Percentiles rank a stretch among this genome's conserved stretches.
Evolutionary conservation across 352 stramenopile species (phyloP).

Genomic region (Phytopythium cucurbitacearum): DNA sequence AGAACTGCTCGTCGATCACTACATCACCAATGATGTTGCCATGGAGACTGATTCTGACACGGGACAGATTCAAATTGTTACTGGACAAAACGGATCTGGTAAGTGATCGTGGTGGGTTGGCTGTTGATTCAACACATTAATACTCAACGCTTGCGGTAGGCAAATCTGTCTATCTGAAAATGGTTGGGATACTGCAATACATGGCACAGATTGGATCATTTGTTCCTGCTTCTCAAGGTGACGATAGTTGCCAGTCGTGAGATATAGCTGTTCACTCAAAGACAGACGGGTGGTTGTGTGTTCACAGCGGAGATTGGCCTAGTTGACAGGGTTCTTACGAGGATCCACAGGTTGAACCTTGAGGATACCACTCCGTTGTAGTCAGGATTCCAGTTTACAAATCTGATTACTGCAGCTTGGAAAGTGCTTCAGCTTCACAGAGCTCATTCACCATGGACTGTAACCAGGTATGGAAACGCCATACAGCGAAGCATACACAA

Average conservation of each 20-base stretch:
- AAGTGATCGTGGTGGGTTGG: background rate
- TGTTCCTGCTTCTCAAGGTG: slow-evolving; percentile 69
- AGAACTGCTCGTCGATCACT: slow-evolving; percentile 78
- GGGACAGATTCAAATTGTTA: slow-evolving; percentile 62
- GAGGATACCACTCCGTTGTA: background rate
- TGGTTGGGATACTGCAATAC: slow-evolving; percentile 79
- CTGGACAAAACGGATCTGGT: slow-evolving; percentile 86
- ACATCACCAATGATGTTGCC: slow-evolving; percentile 76
- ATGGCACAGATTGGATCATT: slow-evolving; percentile 85
- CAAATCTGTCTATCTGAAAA: slow-evolving; percentile 87
- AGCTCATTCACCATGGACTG: slow-evolving; percentile 89
- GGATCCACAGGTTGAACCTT: slow-evolving; percentile 65
- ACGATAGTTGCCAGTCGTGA: background rate
- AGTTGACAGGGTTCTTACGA: slow-evolving; percentile 72
- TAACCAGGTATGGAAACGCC: slow-evolving; percentile 49
- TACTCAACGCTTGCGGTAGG: slow-evolving; percentile 25
- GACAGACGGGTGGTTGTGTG: background rate
- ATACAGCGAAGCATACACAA: background rate
- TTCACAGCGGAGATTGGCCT: slow-evolving; percentile 62
- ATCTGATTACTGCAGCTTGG: slow-evolving; percentile 39
- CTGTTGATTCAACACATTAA: background rate
- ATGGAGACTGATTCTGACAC: slow-evolving; percentile 22
- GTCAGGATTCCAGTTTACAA: slow-evolving; percentile 2
- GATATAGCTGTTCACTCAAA: background rate
- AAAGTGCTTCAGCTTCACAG: slow-evolving; percentile 67